Conservation (phyloP, 176 grass and related monocot genomes). For the Coix lacrymajobi region DNA sequence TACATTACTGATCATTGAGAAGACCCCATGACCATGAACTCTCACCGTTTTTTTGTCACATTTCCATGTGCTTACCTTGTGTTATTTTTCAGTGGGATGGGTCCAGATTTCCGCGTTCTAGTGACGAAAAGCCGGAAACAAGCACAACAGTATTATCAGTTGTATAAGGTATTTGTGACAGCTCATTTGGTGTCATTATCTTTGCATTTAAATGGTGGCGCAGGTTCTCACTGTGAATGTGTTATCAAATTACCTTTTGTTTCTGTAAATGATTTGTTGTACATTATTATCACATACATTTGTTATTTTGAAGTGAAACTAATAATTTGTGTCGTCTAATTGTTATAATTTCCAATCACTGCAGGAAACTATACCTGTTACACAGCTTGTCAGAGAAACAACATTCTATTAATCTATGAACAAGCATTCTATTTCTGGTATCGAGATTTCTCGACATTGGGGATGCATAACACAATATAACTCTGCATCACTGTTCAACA, state of each 20-base stretch:
- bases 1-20: background rate
- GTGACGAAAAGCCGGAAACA: slow-evolving; percentile 81
- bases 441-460: background rate
- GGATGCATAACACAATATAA: background rate
- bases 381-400: slow-evolving; percentile 70
- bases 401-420: slow-evolving; percentile 14
- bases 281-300: background rate
- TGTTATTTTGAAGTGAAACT: background rate
- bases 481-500: background rate
- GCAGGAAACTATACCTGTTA: slow-evolving; percentile 70
- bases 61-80: slow-evolving; percentile 5
- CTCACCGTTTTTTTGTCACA: background rate
- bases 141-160: slow-evolving; percentile 71
- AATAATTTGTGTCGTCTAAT: background rate
- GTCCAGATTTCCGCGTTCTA: slow-evolving; percentile 80
- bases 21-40: background rate
- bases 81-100: slow-evolving; percentile 71
- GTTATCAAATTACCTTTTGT: background rate
- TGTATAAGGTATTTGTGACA: slow-evolving; percentile 58
- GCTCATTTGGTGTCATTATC: background rate
- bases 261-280: background rate
- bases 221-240: background rate
- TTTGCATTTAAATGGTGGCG: background rate
- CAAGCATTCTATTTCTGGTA: background rate
- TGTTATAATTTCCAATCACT: background rate